Percentiles rank a stretch among this genome's conserved stretches.
These are phyloP conservation scores for Fusarium nurragi DNA, from an alignment of 2,329 filamentous ascomycete genomes.

Conservation along the genomic window DNA sequence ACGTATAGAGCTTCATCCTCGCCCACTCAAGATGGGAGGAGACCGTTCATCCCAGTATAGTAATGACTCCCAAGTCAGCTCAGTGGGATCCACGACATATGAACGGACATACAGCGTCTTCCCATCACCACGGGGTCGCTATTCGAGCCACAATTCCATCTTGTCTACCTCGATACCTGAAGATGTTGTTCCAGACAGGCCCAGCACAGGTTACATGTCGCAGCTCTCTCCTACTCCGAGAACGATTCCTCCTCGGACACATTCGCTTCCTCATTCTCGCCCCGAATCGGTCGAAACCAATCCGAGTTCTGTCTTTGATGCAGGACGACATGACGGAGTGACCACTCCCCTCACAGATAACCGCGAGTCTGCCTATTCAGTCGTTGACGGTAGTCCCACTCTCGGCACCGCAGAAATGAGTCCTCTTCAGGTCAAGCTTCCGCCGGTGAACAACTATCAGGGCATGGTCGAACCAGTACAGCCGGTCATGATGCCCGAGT, in stretches of 20 bases:
- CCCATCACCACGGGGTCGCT: slow-evolving; percentile 36
- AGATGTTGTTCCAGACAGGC: slow-evolving; percentile 38
- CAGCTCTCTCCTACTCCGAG: slow-evolving; percentile 30
- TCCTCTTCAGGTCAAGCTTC: slow-evolving; percentile 26
- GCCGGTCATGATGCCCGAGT: slow-evolving; percentile 17
- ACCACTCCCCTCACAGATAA: slow-evolving; percentile 37
- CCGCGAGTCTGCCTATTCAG: slow-evolving; percentile 35
- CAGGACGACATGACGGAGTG: slow-evolving; percentile 30
- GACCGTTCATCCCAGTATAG: slow-evolving; percentile 39
- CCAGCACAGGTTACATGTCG: slow-evolving; percentile 24
- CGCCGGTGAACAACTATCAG: slow-evolving; percentile 31
- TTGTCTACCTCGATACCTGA: slow-evolving; percentile 44
- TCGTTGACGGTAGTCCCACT: slow-evolving; percentile 39
- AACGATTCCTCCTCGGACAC: slow-evolving; percentile 27
- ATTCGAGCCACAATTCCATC: slow-evolving; percentile 37
- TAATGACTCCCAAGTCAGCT: slow-evolving; percentile 38
- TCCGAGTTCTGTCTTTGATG: slow-evolving; percentile 41
- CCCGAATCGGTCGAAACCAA: slow-evolving; percentile 43
- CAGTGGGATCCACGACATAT: slow-evolving; percentile 25
- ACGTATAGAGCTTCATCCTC: slow-evolving; percentile 25
- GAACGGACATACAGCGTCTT: slow-evolving; percentile 42
- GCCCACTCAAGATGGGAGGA: slow-evolving; percentile 30
- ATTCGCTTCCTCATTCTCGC: slow-evolving; percentile 34
- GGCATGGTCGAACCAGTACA: slow-evolving; percentile 15
- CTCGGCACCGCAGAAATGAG: slow-evolving; percentile 38